Base-by-base conservation (phyloP, 257 asterid genomes). In the Primulina eburnea region DNA sequence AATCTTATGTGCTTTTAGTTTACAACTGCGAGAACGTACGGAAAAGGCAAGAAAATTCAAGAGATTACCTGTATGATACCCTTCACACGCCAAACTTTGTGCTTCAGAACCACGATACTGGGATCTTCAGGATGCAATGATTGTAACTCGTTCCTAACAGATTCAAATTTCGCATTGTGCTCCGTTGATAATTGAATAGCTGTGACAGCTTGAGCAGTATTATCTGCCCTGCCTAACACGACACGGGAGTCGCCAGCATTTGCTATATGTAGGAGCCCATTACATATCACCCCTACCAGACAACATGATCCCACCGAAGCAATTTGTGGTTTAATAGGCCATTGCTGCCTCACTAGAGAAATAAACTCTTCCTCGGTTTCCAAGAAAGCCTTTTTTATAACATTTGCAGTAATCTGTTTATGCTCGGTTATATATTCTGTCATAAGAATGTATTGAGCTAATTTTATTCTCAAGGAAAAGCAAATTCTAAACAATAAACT, bases 291-390 rank as follows among this genome's bases (percentile, higher is more conserved):
- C 8, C 78, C 78, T n/a, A 74, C 73, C 40, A 74, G 53, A 30
- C 78, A 74, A 55, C 78, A 74, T 0, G 78, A 53, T 60, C 40
- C 82, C 65, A 67, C 79, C 9, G 82, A 70, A 53, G 79, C 76
- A 65, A 78, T 78, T 66, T 78, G 77, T 8, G 79, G 82, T 28
- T 57, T 64, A 4, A 74, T 24, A 6, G 70, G 53, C 74, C 60
- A 74, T 57, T 40, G 79, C 58, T 64, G 59, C 70, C 73, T 64
- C 64, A 77, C 50, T 59, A 70, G 17, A 56, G 73, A 18, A 66
- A 43, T 50, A 78, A 78, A 73, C 8, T 74, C 82, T 47, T 78
- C 82, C 34, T 78, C 82, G 7, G 82, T 78, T 1, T 78, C 82
- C 52, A 35, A 47, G 69, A 64, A 78, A 47, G 82, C 82, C 66